Evolutionary conservation across 495 filamentous ascomycete species (phyloP).

Genomic region (Neurospora discreta): DNA sequence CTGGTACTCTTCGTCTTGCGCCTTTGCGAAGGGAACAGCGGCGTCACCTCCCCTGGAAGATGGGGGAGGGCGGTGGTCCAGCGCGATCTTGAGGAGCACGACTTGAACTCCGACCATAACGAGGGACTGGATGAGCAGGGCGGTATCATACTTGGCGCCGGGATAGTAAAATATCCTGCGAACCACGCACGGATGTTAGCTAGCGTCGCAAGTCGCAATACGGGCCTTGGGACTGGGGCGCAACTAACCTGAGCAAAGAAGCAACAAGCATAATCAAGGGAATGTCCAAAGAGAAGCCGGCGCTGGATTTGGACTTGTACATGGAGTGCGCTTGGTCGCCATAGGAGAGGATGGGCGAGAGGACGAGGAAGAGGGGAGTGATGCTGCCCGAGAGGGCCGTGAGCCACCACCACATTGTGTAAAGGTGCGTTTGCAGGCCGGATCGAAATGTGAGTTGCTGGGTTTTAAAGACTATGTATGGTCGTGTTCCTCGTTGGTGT

Average conservation of each 20-base stretch:
- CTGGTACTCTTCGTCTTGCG: constrained; percentile 37
- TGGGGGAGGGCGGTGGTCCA: constrained; percentile 70
- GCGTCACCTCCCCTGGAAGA: constrained; percentile 45
- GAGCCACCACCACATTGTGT: constrained; percentile 17
- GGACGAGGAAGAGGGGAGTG: constrained; percentile 54
- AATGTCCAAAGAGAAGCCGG: constrained; percentile 80
- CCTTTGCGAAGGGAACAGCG: constrained; percentile 43
- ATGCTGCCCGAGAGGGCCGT: constrained; percentile 35
- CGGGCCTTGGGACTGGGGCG: neutral
- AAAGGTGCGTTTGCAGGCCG: neutral
- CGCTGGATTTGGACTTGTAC: constrained; percentile 66
- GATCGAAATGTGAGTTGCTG: neutral
- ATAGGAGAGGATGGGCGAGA: constrained; percentile 79
- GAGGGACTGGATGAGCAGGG: constrained; percentile 73
- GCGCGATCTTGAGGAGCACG: constrained; percentile 76
- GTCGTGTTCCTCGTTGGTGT: neutral
- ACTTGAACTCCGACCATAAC: constrained; percentile 80
- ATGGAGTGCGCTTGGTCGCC: constrained; percentile 88
- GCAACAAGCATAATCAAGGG: constrained; percentile 96
- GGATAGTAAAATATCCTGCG: constrained; percentile 87
- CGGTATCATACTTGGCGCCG: constrained; percentile 68
- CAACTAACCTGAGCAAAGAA: constrained; percentile 71
- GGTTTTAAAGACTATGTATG: neutral
- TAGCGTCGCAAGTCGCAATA: neutral
- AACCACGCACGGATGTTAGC: constrained; percentile 4